These are phyloP conservation scores for Plasmodium ovale DNA, from an alignment of 169 alveolate species.

Conservation along the genomic window DNA sequence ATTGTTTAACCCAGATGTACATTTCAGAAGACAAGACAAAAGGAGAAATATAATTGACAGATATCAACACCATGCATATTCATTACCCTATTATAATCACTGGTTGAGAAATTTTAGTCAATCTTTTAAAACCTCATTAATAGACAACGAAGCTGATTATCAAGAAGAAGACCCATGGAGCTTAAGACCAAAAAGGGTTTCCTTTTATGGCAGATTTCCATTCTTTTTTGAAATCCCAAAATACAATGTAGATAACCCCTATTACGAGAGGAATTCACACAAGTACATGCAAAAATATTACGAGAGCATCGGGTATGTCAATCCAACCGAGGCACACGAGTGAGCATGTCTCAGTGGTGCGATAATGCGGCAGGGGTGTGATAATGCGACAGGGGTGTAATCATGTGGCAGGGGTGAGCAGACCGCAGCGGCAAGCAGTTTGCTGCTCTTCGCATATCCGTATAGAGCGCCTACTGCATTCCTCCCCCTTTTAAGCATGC, in stretches of 20 bases:
- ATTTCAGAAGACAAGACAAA: slow-evolving; percentile 78
- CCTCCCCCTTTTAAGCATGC: too few species aligned
- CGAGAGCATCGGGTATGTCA: slow-evolving; percentile 72
- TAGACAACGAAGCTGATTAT: slow-evolving; percentile 87
- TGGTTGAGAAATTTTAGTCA: slow-evolving; percentile 81
- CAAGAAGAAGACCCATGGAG: slow-evolving; percentile 78
- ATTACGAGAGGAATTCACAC: slow-evolving; percentile 82
- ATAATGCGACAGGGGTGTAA: too few species aligned
- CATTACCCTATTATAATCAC: slow-evolving; percentile 84
- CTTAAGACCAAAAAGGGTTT: slow-evolving; percentile 81
- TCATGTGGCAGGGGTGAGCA: too few species aligned
- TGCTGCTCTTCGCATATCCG: too few species aligned
- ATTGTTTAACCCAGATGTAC: slow-evolving; percentile 75
- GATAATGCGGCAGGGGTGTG: too few species aligned
- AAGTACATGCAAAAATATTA: slow-evolving; percentile 82
- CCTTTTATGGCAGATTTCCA: slow-evolving; percentile 85
- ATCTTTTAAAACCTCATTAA: slow-evolving; percentile 80
- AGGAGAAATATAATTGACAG: slow-evolving; percentile 80
- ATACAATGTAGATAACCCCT: slow-evolving; percentile 82
- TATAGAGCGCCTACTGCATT: too few species aligned
- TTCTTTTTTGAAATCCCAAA: slow-evolving; percentile 83
- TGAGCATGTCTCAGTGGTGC: too few species aligned
- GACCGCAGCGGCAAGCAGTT: too few species aligned
- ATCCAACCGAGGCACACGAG: slow-evolving; percentile 8
- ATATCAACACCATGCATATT: slow-evolving; percentile 82